Conservation (phyloP, 1,139 yeast genomes). For the Suzukiozyma palmioleophila region DNA sequence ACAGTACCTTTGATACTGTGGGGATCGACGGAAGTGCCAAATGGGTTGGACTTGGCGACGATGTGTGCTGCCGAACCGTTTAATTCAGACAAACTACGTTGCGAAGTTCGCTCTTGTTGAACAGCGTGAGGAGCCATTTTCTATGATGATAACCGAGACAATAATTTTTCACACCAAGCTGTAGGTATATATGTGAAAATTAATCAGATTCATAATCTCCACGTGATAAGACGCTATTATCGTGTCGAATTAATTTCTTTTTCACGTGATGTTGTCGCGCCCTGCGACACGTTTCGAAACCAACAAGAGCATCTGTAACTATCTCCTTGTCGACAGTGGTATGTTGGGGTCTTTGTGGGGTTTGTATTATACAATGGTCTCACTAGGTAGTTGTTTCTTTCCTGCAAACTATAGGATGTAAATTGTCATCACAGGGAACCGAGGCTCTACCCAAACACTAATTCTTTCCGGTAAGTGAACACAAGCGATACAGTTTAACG, state of each 20-base stretch:
- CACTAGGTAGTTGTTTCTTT: no score
- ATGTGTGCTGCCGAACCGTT: conserved; percentile 4
- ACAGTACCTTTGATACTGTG: conserved; percentile 43
- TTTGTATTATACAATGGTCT: no score
- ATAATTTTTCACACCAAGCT: neutral
- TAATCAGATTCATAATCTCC: conserved; percentile 3
- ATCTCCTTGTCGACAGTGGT: no score
- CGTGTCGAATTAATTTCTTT: neutral
- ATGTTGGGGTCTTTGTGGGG: no score
- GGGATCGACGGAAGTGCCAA: conserved; percentile 60
- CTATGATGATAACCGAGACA: neutral
- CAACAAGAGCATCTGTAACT: no score
- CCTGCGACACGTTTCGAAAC: no score
- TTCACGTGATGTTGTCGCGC: conserved; percentile 1
- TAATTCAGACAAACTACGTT: conserved; percentile 6
- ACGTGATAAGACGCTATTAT: conserved; percentile 3
- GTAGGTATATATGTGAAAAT: neutral
- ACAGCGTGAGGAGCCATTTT: conserved; percentile 10
- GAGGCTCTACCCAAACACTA: no score
- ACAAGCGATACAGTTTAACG: no score
- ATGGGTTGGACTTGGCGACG: conserved; percentile 36
- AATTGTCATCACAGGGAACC: no score
- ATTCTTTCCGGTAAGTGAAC: no score
- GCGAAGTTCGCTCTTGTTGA: neutral
- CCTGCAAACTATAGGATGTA: no score